Evolutionary conservation across 1,139 yeast species (phyloP).

Genomic region (Trichomonascaceae sp.): DNA sequence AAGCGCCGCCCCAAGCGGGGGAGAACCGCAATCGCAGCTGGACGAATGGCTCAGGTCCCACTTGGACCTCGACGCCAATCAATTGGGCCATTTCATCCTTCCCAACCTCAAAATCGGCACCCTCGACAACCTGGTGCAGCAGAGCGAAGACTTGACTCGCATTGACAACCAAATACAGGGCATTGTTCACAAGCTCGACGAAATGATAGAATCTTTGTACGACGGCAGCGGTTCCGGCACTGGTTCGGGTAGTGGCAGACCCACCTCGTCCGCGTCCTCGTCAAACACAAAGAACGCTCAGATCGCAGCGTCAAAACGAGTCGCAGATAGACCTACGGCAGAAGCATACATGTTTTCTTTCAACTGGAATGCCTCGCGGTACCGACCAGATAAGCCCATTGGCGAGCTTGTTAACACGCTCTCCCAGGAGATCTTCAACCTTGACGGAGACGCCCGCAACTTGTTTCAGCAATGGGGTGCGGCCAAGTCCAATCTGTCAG

Average conservation of each 20-base stretch:
- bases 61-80: conserved; percentile 11
- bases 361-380: conserved; percentile 79
- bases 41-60: conserved; percentile 28
- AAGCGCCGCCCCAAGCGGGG: conserved; percentile 35
- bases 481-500: conserved; percentile 71
- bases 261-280: conserved; percentile 1
- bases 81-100: conserved; percentile 35
- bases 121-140: conserved; percentile 77
- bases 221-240: conserved; percentile 27
- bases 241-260: too few relatives aligned
- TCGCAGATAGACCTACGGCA: conserved; percentile 32
- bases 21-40: conserved; percentile 28
- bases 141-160: conserved; percentile 78
- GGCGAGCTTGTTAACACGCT: conserved; percentile 59
- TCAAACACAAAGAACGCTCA: conserved; percentile 18
- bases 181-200: conserved; percentile 63
- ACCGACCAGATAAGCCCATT: conserved; percentile 72
- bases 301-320: conserved; percentile 34
- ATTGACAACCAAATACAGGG: conserved; percentile 61
- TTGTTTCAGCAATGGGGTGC: conserved; percentile 58
- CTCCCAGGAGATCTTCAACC: conserved; percentile 62
- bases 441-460: conserved; percentile 71
- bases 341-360: conserved; percentile 59
- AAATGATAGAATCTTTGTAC: conserved; percentile 43
- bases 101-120: conserved; percentile 96